phyloP scores from a whole-genome alignment of 257 asterid genomes.

The Solanum piurae region DNA sequence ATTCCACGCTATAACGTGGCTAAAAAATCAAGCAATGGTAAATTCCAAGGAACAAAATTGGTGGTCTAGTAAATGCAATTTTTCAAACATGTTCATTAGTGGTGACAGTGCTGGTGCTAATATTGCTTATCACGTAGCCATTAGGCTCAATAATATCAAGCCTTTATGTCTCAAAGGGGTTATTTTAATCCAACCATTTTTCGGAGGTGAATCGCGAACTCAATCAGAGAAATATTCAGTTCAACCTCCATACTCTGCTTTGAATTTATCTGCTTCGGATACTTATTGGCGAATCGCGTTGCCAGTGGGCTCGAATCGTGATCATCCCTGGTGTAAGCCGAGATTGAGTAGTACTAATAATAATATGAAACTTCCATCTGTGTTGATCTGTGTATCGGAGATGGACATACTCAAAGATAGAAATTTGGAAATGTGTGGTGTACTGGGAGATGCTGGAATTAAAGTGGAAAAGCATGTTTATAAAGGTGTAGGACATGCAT shows the following conservation, averaged over 20 bases:
- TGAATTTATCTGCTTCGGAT: conserved; percentile 5
- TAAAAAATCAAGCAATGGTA: conserved; percentile 4
- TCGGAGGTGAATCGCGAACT: conserved; percentile 13
- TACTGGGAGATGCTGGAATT: not conserved
- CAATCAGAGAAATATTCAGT: conserved; percentile 11
- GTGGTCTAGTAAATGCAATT: conserved; percentile 25
- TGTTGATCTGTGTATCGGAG: not conserved
- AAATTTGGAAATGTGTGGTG: not conserved
- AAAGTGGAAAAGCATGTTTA: not conserved
- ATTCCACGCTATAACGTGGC: conserved; percentile 17
- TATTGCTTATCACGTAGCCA: conserved; percentile 13
- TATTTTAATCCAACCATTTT: conserved; percentile 21
- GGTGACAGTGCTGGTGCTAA: conserved; percentile 34
- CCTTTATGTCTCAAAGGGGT: conserved; percentile 21
- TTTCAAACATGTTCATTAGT: conserved; percentile 6
- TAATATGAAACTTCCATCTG: not conserved
- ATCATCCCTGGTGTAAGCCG: conserved; percentile 25
- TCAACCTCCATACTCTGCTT: conserved; percentile 9
- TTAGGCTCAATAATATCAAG: conserved; percentile 9
- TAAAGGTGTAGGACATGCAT: conserved; percentile 5
- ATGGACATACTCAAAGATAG: not conserved
- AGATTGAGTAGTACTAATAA: not conserved
- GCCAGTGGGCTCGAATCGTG: conserved; percentile 5
- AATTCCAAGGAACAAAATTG: not conserved
- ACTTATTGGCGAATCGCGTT: conserved; percentile 18